Base-by-base conservation (phyloP, 2,329 filamentous ascomycete species). In the Alternaria angustiovoidea region DNA sequence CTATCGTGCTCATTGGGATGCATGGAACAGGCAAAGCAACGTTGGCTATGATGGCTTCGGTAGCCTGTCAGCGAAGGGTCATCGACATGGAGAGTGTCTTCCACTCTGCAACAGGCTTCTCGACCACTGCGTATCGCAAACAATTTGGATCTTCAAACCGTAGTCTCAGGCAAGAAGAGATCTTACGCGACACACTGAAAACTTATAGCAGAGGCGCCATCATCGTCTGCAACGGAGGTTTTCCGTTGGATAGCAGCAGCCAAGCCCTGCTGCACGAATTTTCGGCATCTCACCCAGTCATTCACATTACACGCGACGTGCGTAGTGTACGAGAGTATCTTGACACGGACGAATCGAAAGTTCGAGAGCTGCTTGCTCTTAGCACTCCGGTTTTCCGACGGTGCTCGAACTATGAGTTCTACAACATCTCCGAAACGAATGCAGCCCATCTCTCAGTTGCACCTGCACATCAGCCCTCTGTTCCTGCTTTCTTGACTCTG, bases 1-100 rank as follows among this genome's bases (percentile, higher is more conserved):
- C 91, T 1, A 87, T 94, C 55, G 85, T 93, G 11, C 82, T 93
- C 16, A 85, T 91, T 18, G 91, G 91, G 1, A 88, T 92, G 54
- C 87, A 89, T n/a, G 91, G 91, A 11, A 87, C 89, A 5, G 91
- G 91, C 11, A 93, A 93, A 75, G 89, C 89, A 2, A 92, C 89
- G 1, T 81, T 94, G 7, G 91, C 89, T 7, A 86, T 93, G 52
- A 92, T 94, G 64, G 88, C 90, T 7, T 90, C 90, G 0, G 87
- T 88, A 3, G 89, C 89, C 54, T 87, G 91, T 75, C 86, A 87
- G 56, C 84, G 89, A 41, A 87, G 87, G 52, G 82, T 93, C 5
- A 80, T 93, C 54, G 91, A 93, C 62, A 84, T 88, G 34, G 90
- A 93, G 64, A 84, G 84, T 44, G 83, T 84, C 49, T 93, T 94